Conservation (phyloP, 192 early-diverging fungal genomes). For the Backusella australiensis region DNA sequence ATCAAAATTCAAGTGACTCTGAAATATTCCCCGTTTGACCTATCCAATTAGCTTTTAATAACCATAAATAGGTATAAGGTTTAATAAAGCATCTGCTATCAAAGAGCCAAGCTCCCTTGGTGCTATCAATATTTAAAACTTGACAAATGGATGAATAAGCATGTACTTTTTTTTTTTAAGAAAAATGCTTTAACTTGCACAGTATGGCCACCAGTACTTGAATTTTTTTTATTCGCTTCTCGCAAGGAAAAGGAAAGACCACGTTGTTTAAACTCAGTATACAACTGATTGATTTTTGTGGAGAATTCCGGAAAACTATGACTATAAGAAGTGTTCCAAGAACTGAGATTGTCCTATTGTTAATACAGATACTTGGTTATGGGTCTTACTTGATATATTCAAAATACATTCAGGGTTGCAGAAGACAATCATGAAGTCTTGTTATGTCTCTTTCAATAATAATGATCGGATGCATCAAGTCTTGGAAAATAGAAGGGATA, state of each 20-base stretch:
- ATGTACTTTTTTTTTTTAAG: background rate
- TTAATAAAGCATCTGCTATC: background rate
- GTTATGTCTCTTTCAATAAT: background rate
- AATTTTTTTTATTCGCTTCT: background rate
- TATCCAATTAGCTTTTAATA: background rate
- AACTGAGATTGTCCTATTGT: background rate
- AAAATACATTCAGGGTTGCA: background rate
- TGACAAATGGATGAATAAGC: background rate
- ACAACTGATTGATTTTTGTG: background rate
- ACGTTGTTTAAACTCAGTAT: background rate
- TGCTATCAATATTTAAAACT: background rate
- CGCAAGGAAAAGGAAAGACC: background rate
- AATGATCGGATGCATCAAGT: background rate
- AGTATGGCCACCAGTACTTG: background rate
- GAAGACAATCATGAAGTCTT: background rate
- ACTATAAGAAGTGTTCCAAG: background rate
- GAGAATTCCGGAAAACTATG: background rate
- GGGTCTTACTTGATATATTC: background rate
- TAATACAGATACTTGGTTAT: background rate
- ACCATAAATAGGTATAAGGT: background rate
- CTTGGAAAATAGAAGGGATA: background rate
- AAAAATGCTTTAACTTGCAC: background rate
- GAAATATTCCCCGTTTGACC: background rate
- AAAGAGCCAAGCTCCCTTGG: background rate
- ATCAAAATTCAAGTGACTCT: background rate